Conservation (phyloP, 352 stramenopile species). For the Halophytophthora batemanensis region DNA sequence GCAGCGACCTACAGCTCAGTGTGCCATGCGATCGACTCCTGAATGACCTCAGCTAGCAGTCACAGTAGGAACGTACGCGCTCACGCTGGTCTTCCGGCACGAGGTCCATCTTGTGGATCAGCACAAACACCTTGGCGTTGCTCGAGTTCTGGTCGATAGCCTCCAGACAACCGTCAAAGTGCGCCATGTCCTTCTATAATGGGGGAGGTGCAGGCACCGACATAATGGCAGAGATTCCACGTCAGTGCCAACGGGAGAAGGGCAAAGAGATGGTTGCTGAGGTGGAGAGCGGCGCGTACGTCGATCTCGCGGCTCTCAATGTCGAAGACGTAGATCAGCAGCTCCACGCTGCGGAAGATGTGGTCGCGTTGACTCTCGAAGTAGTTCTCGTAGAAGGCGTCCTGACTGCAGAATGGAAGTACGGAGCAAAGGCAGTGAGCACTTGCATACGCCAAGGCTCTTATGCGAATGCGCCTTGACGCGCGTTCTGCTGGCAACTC, state of each 20-base stretch:
- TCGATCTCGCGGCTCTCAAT: conserved; percentile 92
- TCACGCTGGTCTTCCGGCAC: conserved; percentile 88
- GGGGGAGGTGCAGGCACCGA: conserved; percentile 2
- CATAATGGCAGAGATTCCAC: conserved; percentile 1
- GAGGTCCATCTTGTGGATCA: conserved; percentile 99
- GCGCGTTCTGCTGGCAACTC: conserved; percentile 7
- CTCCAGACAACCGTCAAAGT: conserved; percentile 97
- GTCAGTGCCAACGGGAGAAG: not conserved
- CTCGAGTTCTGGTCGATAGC: conserved; percentile 98
- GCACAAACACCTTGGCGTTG: conserved; percentile 98
- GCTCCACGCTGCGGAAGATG: conserved; percentile 98
- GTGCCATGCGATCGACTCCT: not conserved
- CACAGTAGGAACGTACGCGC: conserved; percentile 37
- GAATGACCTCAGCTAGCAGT: not conserved
- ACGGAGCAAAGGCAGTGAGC: conserved; percentile 5
- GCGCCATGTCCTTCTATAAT: conserved; percentile 95
- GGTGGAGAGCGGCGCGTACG: conserved; percentile 21
- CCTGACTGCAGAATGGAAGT: conserved; percentile 75
- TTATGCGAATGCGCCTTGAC: not conserved
- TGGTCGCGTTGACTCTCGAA: conserved; percentile 99
- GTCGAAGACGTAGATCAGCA: conserved; percentile 99
- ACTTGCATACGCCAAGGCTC: not conserved
- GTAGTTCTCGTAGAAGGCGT: conserved; percentile 99
- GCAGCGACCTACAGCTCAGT: conserved; percentile 8
- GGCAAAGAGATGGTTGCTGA: conserved; percentile 2